A percentile compares a stretch with the other conserved stretches of the same genome.
These are phyloP conservation scores for Sporothrix protearum DNA, from an alignment of 2,329 filamentous ascomycete genomes.

Conservation along the genomic window DNA sequence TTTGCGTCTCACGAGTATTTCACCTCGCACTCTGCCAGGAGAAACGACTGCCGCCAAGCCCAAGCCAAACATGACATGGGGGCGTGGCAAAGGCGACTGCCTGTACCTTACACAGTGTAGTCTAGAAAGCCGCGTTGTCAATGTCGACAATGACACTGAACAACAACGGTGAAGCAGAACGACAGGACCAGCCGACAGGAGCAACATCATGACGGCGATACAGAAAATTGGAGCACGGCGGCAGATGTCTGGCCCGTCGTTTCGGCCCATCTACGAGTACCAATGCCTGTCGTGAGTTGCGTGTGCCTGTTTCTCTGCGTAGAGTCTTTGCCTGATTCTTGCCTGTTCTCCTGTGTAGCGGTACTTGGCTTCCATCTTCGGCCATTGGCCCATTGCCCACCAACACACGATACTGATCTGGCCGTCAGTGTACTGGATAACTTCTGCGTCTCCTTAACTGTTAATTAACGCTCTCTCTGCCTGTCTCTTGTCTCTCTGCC, in stretches of 20 bases:
- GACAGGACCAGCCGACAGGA: no score
- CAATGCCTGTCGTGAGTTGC: background rate
- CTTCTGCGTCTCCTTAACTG: background rate
- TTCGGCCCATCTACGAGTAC: background rate
- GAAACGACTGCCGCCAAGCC: background rate
- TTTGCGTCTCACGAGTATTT: slow-evolving; percentile 4
- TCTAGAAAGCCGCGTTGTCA: background rate
- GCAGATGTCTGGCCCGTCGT: slow-evolving; percentile 7
- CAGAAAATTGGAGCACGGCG: slow-evolving; percentile 11
- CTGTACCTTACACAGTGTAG: background rate
- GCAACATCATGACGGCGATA: background rate
- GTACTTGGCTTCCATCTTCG: background rate
- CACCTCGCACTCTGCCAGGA: slow-evolving; percentile 5
- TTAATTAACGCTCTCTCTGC: background rate
- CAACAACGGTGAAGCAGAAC: background rate
- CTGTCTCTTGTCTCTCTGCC: background rate
- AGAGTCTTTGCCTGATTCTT: background rate
- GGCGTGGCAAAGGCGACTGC: background rate
- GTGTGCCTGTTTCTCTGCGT: background rate
- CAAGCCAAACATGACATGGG: background rate
- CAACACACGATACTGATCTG: background rate
- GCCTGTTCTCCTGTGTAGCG: background rate
- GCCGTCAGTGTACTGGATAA: background rate
- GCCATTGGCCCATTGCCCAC: no score
- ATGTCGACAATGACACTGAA: background rate